phyloP scores from a whole-genome alignment of 2,329 filamentous ascomycete species.

The Aspergillus sp. region DNA sequence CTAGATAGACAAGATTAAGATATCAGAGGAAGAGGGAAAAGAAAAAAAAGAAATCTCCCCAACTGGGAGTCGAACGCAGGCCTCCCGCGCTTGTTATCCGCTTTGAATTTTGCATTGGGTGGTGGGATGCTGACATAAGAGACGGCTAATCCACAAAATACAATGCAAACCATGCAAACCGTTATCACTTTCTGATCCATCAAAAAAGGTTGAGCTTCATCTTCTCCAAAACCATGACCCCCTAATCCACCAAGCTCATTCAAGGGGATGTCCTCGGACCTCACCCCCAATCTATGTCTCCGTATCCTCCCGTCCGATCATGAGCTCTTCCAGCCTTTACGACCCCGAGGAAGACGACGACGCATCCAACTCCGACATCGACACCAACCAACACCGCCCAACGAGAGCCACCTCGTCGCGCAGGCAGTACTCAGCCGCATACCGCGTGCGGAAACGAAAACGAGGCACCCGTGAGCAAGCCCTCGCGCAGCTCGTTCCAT shows the following conservation, averaged over 20 bases:
- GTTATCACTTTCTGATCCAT: slow-evolving; percentile 22
- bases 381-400: slow-evolving; percentile 10
- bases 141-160: no score
- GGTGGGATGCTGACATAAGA: no score
- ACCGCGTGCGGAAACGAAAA: background rate
- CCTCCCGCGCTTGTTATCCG: background rate
- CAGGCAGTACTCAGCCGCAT: slow-evolving; percentile 3
- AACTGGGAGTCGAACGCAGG: background rate
- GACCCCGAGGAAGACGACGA: slow-evolving; percentile 33
- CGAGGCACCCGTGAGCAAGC: slow-evolving; percentile 11
- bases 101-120: background rate
- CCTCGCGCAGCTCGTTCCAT: slow-evolving; percentile 12
- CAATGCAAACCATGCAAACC: slow-evolving; percentile 42
- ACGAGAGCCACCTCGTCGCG: background rate
- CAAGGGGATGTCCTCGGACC: slow-evolving; percentile 25
- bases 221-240: no score
- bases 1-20: no score
- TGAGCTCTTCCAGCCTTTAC: slow-evolving; percentile 38
- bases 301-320: slow-evolving; percentile 50
- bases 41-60: background rate
- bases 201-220: background rate
- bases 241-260: background rate
- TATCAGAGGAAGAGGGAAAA: background rate
- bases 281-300: slow-evolving; percentile 17
- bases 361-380: slow-evolving; percentile 15